Evolutionary conservation across 768 basidiomycete species (phyloP).

Genomic region (Suillus sp.): DNA sequence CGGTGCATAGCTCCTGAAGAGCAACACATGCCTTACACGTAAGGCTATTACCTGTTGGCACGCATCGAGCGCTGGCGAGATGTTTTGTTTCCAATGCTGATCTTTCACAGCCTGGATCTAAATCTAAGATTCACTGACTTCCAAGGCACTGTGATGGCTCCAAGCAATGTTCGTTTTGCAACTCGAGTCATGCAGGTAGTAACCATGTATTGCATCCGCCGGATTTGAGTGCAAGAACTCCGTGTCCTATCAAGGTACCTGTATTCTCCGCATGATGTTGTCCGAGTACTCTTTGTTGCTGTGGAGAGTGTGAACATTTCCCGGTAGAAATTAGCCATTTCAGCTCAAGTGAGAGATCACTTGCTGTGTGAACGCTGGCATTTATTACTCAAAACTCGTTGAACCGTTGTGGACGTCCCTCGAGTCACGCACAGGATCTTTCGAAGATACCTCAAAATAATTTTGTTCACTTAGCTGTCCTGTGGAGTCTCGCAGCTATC

Average conservation of each 20-base stretch:
- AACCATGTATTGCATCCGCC: neutral
- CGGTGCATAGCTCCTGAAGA: neutral
- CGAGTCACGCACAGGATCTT: constrained; percentile 2
- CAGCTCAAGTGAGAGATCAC: neutral
- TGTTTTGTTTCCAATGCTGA: constrained; percentile 17
- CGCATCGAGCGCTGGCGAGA: neutral
- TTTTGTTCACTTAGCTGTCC: constrained; percentile 3
- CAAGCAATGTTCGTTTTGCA: constrained; percentile 4
- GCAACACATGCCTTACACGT: constrained; percentile 2
- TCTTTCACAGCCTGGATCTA: constrained; percentile 13
- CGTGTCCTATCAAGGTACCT: neutral
- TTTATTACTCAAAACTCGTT: neutral
- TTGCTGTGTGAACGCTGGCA: constrained; percentile 7
- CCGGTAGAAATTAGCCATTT: neutral
- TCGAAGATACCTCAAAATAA: neutral
- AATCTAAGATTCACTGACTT: neutral
- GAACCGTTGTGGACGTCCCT: neutral
- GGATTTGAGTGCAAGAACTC: neutral
- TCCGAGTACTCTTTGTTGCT: constrained; percentile 5
- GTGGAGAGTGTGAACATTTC: neutral
- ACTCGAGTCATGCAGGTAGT: constrained; percentile 3
- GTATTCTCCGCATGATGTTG: neutral
- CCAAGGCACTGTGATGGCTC: neutral
- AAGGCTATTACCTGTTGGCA: constrained; percentile 10
- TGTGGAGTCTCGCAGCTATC: constrained; percentile 7